Percentiles rank a stretch among this genome's conserved stretches.
phyloP scores from a whole-genome alignment of 2,329 filamentous ascomycete species.

The Sphaceloma murrayae region DNA sequence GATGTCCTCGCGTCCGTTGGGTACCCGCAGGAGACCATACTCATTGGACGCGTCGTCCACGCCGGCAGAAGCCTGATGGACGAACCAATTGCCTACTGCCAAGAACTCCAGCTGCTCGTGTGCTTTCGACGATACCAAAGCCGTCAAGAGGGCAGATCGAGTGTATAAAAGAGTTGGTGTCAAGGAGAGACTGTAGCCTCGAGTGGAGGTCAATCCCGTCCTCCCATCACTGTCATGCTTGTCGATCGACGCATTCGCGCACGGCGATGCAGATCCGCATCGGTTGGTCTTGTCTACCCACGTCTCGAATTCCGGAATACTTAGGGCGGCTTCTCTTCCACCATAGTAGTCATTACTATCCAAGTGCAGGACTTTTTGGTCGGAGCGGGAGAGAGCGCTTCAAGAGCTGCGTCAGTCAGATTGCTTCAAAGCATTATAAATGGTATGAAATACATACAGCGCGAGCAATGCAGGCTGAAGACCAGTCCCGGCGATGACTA shows the following conservation, averaged over 20 bases:
- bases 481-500: conserved; percentile 45
- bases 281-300: conserved; percentile 50
- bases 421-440: conserved; percentile 31
- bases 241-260: conserved; percentile 29
- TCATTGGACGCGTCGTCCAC: too few relatives aligned
- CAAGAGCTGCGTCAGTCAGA: conserved; percentile 62
- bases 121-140: conserved; percentile 79
- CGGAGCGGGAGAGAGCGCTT: conserved; percentile 86
- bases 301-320: conserved; percentile 65
- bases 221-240: conserved; percentile 23
- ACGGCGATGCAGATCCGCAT: conserved; percentile 17
- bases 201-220: conserved; percentile 47
- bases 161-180: conserved; percentile 82
- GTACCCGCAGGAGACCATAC: conserved; percentile 66
- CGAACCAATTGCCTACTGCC: conserved; percentile 86
- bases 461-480: conserved; percentile 45
- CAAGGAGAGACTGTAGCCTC: conserved; percentile 73
- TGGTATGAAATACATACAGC: conserved; percentile 35
- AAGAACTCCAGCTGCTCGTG: conserved; percentile 88
- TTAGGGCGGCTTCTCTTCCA: conserved; percentile 74
- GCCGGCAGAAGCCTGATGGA: conserved; percentile 40
- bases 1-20: conserved; percentile 83
- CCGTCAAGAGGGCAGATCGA: conserved; percentile 64
- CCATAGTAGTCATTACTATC: conserved; percentile 86
- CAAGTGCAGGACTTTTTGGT: conserved; percentile 83